Conservation (phyloP, 805 yeast species). For the Yarrowia porcina region DNA sequence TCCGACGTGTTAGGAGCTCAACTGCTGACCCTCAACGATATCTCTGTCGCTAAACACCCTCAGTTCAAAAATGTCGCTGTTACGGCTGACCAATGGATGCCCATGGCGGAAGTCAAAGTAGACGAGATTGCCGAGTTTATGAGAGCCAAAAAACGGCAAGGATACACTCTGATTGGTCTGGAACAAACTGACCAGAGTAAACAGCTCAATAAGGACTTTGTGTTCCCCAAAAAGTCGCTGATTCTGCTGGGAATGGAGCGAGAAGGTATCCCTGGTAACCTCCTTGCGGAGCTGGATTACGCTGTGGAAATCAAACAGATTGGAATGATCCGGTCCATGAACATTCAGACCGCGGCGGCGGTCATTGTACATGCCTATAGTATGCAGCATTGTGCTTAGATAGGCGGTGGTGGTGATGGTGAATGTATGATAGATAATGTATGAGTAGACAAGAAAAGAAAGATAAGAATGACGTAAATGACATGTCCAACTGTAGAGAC, state of each 20-base stretch:
- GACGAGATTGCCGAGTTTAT: conserved; percentile 55
- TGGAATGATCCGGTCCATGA: conserved; percentile 93
- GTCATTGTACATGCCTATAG: conserved; percentile 90
- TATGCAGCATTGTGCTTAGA: conserved; percentile 50
- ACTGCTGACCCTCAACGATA: conserved; percentile 69
- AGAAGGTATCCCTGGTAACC: conserved; percentile 86
- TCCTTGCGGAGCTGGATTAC: conserved; percentile 74
- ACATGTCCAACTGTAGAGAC: no score
- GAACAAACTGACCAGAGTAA: conserved; percentile 93
- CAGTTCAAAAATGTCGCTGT: conserved; percentile 88
- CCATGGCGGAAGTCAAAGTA: conserved; percentile 71
- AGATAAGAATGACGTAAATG: no score
- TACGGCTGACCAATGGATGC: conserved; percentile 96
- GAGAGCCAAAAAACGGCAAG: conserved; percentile 60
- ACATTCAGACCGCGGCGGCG: conserved; percentile 95
- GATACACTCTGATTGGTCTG: conserved; percentile 82
- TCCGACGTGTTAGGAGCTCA: conserved; percentile 93
- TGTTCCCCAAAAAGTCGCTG: conserved; percentile 76
- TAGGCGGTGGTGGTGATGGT: no score
- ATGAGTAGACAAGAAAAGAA: no score
- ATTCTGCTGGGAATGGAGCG: conserved; percentile 81
- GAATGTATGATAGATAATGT: background rate
- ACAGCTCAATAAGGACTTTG: conserved; percentile 56
- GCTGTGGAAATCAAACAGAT: conserved; percentile 90
- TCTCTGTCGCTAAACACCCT: conserved; percentile 55